Conservation (phyloP, 768 basidiomycete species). For the Russula sp. region DNA sequence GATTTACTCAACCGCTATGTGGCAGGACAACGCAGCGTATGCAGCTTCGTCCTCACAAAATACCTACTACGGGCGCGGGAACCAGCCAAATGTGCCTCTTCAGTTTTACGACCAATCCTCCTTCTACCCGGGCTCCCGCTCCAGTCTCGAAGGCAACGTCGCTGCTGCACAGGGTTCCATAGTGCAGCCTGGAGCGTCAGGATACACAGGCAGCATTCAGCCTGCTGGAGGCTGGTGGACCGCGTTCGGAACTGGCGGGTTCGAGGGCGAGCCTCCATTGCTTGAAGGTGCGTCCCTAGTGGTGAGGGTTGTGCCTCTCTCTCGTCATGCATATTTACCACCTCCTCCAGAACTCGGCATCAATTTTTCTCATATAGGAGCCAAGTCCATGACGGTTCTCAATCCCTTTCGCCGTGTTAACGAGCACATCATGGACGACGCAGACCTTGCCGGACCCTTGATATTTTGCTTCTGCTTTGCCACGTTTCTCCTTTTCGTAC, state of each 20-base stretch:
- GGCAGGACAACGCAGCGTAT: constrained; percentile 69
- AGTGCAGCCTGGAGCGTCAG: constrained; percentile 38
- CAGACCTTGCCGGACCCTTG: constrained; percentile 93
- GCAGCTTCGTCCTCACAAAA: constrained; percentile 53
- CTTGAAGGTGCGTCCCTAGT: constrained; percentile 66
- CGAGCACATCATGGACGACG: constrained; percentile 97
- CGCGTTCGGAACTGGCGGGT: constrained; percentile 91
- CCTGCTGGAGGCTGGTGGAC: constrained; percentile 83
- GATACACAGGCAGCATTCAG: constrained; percentile 72
- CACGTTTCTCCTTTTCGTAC: constrained; percentile 82
- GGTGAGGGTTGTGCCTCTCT: neutral
- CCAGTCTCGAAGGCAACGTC: constrained; percentile 72
- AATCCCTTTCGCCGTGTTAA: constrained; percentile 84
- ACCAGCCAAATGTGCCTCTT: constrained; percentile 50
- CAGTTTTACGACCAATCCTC: constrained; percentile 68
- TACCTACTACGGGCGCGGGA: constrained; percentile 44
- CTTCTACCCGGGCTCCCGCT: constrained; percentile 65
- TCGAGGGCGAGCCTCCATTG: constrained; percentile 93
- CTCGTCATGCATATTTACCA: constrained; percentile 3
- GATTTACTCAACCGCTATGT: constrained; percentile 42
- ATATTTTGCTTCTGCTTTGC: constrained; percentile 95
- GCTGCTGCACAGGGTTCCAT: constrained; percentile 48
- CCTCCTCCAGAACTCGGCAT: constrained; percentile 79
- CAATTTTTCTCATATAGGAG: constrained; percentile 93
- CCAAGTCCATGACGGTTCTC: constrained; percentile 90